These are phyloP conservation scores for Penicillium sp. DNA, from an alignment of 2,329 filamentous ascomycete genomes.

Conservation along the genomic window DNA sequence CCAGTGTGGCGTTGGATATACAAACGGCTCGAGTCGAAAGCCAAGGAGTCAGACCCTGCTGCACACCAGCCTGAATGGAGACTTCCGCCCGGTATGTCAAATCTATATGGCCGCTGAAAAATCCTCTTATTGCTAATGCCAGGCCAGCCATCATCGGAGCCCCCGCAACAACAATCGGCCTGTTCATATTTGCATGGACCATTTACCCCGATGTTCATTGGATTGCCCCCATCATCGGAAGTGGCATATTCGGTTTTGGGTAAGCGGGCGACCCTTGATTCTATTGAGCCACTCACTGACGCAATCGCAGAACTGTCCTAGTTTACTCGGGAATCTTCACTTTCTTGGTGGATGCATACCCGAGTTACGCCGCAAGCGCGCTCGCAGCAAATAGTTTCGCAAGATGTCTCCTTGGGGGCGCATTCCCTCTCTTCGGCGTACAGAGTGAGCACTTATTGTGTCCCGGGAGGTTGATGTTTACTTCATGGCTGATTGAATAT, in stretches of 20 bases:
- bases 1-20: conserved; percentile 45
- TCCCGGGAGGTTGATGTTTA: neutral
- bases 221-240: conserved; percentile 72
- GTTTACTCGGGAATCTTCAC: conserved; percentile 79
- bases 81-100: no score
- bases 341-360: conserved; percentile 64
- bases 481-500: neutral
- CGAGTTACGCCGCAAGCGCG: conserved; percentile 50
- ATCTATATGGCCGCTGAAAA: no score
- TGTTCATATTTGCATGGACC: conserved; percentile 91
- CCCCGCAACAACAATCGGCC: conserved; percentile 61
- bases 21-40: conserved; percentile 32
- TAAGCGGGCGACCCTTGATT: no score
- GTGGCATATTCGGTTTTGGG: conserved; percentile 64
- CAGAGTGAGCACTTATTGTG: conserved; percentile 9
- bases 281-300: conserved; percentile 41
- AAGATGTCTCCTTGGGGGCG: conserved; percentile 70
- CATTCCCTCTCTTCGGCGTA: conserved; percentile 68
- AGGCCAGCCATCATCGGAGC: no score
- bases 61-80: no score
- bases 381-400: conserved; percentile 77
- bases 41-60: no score
- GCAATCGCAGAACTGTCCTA: conserved; percentile 62
- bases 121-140: no score
- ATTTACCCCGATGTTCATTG: conserved; percentile 68